Evolutionary conservation across 176 grass and related monocot species (phyloP), one percentile per base, ranked within the genome.

Genomic region (Secale cereale): DNA sequence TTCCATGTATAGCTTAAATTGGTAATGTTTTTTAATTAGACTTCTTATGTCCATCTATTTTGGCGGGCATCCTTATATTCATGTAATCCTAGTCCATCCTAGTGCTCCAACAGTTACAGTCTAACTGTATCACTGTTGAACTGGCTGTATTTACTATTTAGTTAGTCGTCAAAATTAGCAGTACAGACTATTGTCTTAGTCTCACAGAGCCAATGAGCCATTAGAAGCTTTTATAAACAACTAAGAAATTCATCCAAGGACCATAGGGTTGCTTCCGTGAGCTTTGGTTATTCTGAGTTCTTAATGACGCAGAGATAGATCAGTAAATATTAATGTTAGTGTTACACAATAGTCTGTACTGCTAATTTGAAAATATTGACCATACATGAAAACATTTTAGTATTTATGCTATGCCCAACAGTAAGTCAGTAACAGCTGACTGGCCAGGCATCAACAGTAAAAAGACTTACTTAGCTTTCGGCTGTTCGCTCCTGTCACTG

Each of bases 401-500:
- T 36, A 59, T 25, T 77, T 78, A 78, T 77, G 52, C 7, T 78
- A 78, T 14, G 8, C 59, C n/a, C 20, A 70, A 45, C 3, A 67
- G 19, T 29, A 87, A 12, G 32, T 33, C 6, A 66, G 25, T 30
- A 87, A 30, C 9, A 82, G 54, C 10, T 65, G 37, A 70, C 27
- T 70, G 63, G 50, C 8, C 32, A 87, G 32, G 33, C 20, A 26
- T 7, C 5, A 5, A n/a, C 15, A 31, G 20, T 64, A 45, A 76
- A 19, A 61, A 41, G 41, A 82, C 88, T 90, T 85, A 86, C 83
- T 86, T 86, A 72, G 40, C 72, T 28, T 90, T 40, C 0, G 4
- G 43, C 13, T 78, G 57, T 10, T 50, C 69, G 14, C 68, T 65
- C 16, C 26, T 82, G 19, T 78, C 83, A 32, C 4, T 62, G 4